Conservation (phyloP, 495 filamentous ascomycete genomes). For the Penicillium maclennaniae region DNA sequence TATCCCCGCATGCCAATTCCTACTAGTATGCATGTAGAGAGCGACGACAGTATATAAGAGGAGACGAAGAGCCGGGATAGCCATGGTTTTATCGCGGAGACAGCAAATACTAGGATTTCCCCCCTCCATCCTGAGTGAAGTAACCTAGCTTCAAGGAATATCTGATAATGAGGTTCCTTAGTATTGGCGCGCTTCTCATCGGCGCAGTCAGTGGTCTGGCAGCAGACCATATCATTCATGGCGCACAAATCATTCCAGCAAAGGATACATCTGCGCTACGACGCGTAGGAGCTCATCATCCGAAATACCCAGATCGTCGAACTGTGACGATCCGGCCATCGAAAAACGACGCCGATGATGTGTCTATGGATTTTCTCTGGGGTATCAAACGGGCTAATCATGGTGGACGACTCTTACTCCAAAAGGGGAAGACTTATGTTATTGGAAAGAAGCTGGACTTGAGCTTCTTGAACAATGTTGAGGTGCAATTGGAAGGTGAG, state of each 20-base stretch:
- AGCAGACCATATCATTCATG: slow-evolving; percentile 17
- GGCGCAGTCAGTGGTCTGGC: slow-evolving; percentile 17
- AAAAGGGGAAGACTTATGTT: slow-evolving; percentile 50
- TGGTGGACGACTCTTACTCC: slow-evolving; percentile 48
- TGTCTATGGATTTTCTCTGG: slow-evolving; percentile 49
- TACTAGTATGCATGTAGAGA: not conserved
- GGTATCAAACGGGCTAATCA: slow-evolving; percentile 51
- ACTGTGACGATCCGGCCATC: slow-evolving; percentile 50
- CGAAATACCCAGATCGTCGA: slow-evolving; percentile 36
- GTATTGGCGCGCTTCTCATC: slow-evolving; percentile 23
- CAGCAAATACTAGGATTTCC: not conserved
- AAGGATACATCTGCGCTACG: slow-evolving; percentile 19
- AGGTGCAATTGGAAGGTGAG: slow-evolving; percentile 54
- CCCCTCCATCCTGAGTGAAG: too few species aligned
- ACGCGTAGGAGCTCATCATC: slow-evolving; percentile 26
- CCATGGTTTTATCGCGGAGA: not conserved
- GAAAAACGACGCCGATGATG: slow-evolving; percentile 48
- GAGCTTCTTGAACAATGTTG: slow-evolving; percentile 53
- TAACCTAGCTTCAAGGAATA: too few species aligned
- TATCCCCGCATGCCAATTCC: slow-evolving; percentile 2
- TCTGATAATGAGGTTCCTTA: slow-evolving; percentile 24
- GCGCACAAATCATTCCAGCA: slow-evolving; percentile 27
- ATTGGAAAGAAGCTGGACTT: slow-evolving; percentile 55
- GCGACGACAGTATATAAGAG: not conserved
- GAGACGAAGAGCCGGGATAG: too few species aligned